Conservation (phyloP, 352 stramenopile genomes). For the Pythium sp. region DNA sequence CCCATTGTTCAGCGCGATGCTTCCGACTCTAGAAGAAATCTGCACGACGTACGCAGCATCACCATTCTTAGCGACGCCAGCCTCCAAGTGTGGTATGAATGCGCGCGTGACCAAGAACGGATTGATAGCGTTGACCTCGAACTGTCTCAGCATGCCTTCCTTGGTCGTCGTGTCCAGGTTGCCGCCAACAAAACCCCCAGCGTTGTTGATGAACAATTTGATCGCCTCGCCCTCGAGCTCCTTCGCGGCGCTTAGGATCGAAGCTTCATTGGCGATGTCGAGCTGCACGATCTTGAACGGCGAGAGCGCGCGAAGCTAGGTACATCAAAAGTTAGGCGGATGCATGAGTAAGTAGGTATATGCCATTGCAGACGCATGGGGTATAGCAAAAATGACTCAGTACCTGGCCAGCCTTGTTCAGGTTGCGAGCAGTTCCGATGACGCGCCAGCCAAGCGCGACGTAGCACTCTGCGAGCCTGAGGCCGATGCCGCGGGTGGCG, state of each 20-base stretch:
- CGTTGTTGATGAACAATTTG: constrained; percentile 46
- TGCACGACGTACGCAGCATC: constrained; percentile 20
- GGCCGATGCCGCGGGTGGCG: too few species aligned
- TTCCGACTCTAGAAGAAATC: constrained; percentile 22
- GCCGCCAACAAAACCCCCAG: constrained; percentile 17
- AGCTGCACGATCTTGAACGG: constrained; percentile 24
- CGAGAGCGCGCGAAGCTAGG: neutral
- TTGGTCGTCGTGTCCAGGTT: constrained; percentile 15
- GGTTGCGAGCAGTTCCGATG: constrained; percentile 21
- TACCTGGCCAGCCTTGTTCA: constrained; percentile 29
- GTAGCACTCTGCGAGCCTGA: too few species aligned
- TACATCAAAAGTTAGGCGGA: too few species aligned
- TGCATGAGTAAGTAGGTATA: too few species aligned
- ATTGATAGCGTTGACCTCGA: constrained; percentile 40
- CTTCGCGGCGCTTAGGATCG: constrained; percentile 16
- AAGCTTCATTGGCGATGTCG: constrained; percentile 23
- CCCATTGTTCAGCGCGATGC: constrained; percentile 12
- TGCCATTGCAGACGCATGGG: too few species aligned
- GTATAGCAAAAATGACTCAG: too few species aligned
- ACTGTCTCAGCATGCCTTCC: constrained; percentile 22
- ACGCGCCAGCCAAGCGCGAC: too few species aligned
- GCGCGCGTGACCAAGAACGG: constrained; percentile 30
- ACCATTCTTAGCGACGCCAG: constrained; percentile 7
- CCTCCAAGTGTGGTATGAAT: constrained; percentile 25
- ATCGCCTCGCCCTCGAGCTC: constrained; percentile 22